Conservation (phyloP, 2,329 filamentous ascomycete species). For the Calonectria honghensis region DNA sequence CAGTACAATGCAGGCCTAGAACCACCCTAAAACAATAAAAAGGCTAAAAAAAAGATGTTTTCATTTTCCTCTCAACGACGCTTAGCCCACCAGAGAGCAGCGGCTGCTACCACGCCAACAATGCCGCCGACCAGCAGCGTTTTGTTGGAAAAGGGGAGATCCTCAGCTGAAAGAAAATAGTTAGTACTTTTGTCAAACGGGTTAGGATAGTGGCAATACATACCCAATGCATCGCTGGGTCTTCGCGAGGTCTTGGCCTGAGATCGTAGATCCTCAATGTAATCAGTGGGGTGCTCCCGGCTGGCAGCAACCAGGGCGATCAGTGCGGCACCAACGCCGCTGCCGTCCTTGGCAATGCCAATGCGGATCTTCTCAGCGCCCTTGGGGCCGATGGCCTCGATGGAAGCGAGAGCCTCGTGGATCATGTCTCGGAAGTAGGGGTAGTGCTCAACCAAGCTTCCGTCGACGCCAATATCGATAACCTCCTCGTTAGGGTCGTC, state of each 20-base stretch:
- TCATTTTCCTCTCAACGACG: slow-evolving; percentile 49
- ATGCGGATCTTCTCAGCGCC: slow-evolving; percentile 93
- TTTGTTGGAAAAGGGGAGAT: slow-evolving; percentile 56
- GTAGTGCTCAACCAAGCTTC: slow-evolving; percentile 96
- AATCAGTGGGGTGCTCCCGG: slow-evolving; percentile 73
- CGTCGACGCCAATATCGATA: slow-evolving; percentile 94
- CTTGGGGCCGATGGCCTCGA: slow-evolving; percentile 84
- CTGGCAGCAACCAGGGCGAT: slow-evolving; percentile 92
- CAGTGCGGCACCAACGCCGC: slow-evolving; percentile 87
- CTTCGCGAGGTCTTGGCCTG: slow-evolving; percentile 61
- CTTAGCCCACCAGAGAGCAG: slow-evolving; percentile 62
- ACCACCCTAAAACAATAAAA: slow-evolving; percentile 23
- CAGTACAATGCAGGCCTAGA: slow-evolving; percentile 30
- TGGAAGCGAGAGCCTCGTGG: slow-evolving; percentile 84
- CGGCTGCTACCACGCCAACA: slow-evolving; percentile 62
- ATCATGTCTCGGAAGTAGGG: slow-evolving; percentile 93
- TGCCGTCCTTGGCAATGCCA: slow-evolving; percentile 97
- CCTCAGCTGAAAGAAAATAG: slow-evolving; percentile 52
- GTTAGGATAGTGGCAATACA: slow-evolving; percentile 39
- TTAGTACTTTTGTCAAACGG: slow-evolving; percentile 47
- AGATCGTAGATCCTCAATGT: slow-evolving; percentile 64
- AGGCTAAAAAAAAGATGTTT: slow-evolving; percentile 7
- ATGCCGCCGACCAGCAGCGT: slow-evolving; percentile 59
- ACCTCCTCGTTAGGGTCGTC: slow-evolving; percentile 79
- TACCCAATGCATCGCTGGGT: slow-evolving; percentile 58